Base-by-base conservation (phyloP, 164 flowering plant genomes). In the Piper longum region DNA sequence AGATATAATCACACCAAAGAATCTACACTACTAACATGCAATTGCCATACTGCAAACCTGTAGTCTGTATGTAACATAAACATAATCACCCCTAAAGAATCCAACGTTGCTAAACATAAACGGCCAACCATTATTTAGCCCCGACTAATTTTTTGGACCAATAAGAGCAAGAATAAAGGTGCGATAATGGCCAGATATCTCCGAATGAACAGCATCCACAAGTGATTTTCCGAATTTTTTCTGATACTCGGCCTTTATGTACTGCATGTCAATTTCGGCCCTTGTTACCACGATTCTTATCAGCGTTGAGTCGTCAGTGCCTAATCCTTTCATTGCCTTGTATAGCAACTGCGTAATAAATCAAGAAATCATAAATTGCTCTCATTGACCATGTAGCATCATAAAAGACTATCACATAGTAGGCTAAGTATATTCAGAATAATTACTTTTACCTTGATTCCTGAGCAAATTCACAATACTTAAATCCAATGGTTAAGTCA, bases 231-330 rank as follows among this genome's bases (percentile, higher is more conserved):
- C 69, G 61, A 83, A 76, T 60, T 82, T 82, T 71, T 74, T 85
- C 11, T 63, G 73, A 69, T 91, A 91, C 65, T 83, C 96, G 3
- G 80, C 80, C 71, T 85, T 91, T 63, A 90, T 88, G 54, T 81
- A 76, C 63, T 81, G 86, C 92, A 88, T 76, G 68, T 91, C 97
- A 2, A 91, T 77, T 73, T 88, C 97, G 7, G 84, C 64, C 74
- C 97, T 80, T 43, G 93, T 80, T 51, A 82, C 87, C 43, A 88
- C 76, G 16, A 88, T 66, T 69, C 95, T 72, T 4, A 72, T 78
- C 5, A 91, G 84, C 11, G 82, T 74, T 2, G 78, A 51, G 64
- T 90, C 95, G 62, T 77, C 62, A 3, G 93, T 88, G 62, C 97
- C 96, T 69, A 91, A 16, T 60, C 62, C 62, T 60, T 60, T 60